phyloP scores from a whole-genome alignment of 176 grass and related monocot genomes.

The Triticum urartu region DNA sequence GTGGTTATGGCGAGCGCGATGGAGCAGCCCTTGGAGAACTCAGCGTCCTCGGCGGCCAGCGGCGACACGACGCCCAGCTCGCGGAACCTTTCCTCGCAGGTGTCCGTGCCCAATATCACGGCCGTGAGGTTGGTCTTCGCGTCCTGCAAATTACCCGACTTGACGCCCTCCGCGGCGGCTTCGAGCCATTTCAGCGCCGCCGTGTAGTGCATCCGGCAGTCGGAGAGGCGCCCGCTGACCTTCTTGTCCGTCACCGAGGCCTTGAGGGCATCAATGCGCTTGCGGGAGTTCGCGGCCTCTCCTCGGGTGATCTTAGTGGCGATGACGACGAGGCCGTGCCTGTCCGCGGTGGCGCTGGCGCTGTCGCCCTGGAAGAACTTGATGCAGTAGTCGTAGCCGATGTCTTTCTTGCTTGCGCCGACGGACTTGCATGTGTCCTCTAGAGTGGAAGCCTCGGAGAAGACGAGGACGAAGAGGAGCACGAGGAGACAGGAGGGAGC shows the following conservation, averaged over 20 bases:
- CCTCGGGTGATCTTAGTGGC: conserved; percentile 21
- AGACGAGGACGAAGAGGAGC: background rate
- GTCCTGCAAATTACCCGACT: background rate
- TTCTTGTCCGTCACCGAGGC: conserved; percentile 29
- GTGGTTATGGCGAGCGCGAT: conserved; percentile 37
- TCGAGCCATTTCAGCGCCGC: background rate
- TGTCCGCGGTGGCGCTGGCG: conserved; percentile 28
- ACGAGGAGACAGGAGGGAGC: background rate
- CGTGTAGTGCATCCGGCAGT: conserved; percentile 42
- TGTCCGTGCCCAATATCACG: conserved; percentile 1
- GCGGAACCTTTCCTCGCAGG: conserved; percentile 47
- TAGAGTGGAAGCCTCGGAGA: conserved; percentile 22
- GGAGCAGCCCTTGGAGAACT: conserved; percentile 34
- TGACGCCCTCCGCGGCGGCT: background rate
- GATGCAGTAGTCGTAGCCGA: conserved; percentile 53
- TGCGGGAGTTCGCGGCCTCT: background rate
- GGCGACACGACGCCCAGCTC: conserved; percentile 29
- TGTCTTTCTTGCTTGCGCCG: background rate
- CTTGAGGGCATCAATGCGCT: conserved; percentile 39
- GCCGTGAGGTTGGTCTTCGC: conserved; percentile 32
- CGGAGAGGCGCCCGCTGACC: conserved; percentile 1
- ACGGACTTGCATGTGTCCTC: conserved; percentile 60
- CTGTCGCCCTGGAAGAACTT: conserved; percentile 41
- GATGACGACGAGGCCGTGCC: conserved; percentile 41
- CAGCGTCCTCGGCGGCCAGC: conserved; percentile 27